A percentile compares a stretch with the other conserved stretches of the same genome.
phyloP scores from a whole-genome alignment of 805 yeast genomes.

The Saccharomycopsis amapae region DNA sequence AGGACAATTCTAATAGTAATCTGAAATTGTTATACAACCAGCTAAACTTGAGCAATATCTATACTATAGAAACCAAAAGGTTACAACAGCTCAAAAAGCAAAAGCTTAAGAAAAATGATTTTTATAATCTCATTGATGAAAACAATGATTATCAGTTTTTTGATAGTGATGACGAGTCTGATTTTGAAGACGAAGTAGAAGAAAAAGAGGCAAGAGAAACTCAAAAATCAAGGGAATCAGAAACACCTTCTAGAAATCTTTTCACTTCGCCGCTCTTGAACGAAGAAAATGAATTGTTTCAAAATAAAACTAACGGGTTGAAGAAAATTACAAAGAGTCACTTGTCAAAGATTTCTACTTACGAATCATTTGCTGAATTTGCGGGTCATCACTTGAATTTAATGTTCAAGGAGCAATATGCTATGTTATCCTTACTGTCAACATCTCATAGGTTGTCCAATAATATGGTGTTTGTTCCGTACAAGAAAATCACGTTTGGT shows the following conservation, averaged over 20 bases:
- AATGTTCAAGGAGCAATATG: conserved; percentile 18
- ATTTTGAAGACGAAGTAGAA: conserved; percentile 7
- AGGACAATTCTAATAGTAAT: conserved; percentile 12
- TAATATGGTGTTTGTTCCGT: conserved; percentile 21
- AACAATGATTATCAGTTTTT: conserved; percentile 16
- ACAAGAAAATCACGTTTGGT: conserved; percentile 15
- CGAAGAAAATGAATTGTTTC: conserved; percentile 13
- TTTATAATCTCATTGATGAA: conserved; percentile 18
- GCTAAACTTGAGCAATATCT: conserved; percentile 10
- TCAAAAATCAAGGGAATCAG: neutral
- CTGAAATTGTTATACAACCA: conserved; percentile 8
- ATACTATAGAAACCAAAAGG: conserved; percentile 8
- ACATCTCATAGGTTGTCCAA: conserved; percentile 14
- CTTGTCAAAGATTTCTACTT: conserved; percentile 12
- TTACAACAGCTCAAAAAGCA: conserved; percentile 3
- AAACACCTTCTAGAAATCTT: neutral
- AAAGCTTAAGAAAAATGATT: conserved; percentile 15
- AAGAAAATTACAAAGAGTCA: conserved; percentile 14
- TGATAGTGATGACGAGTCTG: conserved; percentile 15
- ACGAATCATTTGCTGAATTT: conserved; percentile 14
- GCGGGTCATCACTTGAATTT: conserved; percentile 16
- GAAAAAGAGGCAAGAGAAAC: neutral
- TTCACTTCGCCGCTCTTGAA: conserved; percentile 16
- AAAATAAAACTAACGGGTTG: conserved; percentile 14
- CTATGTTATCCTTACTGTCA: conserved; percentile 14